These are phyloP conservation scores for Fraxinus platypoda DNA, from an alignment of 305 asterid genomes.

Conservation along the genomic window DNA sequence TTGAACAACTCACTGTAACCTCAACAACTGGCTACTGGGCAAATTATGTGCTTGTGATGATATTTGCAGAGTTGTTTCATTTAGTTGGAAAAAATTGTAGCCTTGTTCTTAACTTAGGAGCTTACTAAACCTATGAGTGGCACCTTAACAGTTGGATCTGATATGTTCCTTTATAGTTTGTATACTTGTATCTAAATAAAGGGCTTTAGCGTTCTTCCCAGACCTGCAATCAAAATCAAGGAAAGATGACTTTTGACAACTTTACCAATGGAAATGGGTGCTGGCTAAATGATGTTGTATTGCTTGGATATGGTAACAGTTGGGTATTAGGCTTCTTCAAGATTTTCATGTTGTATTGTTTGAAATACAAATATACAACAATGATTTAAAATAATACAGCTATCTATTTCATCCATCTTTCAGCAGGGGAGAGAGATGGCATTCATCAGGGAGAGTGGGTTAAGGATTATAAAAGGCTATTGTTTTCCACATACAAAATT, in stretches of 20 bases:
- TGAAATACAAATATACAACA: background rate
- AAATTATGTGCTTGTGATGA: slow-evolving; percentile 6
- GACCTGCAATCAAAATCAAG: background rate
- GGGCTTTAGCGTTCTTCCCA: background rate
- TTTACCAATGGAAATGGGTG: background rate
- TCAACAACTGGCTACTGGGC: background rate
- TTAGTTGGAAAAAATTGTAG: background rate
- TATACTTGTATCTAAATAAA: background rate
- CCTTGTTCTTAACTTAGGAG: background rate
- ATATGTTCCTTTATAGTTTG: background rate
- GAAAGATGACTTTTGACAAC: background rate
- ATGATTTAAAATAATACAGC: slow-evolving; percentile 3
- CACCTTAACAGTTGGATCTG: background rate
- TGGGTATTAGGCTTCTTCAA: background rate
- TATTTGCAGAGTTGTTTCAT: background rate
- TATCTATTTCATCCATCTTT: too few species aligned
- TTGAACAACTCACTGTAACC: background rate
- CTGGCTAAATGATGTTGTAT: background rate
- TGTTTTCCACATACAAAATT: too few species aligned
- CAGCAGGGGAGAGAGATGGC: too few species aligned
- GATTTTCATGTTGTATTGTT: background rate
- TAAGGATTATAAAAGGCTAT: too few species aligned
- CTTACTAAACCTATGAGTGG: background rate
- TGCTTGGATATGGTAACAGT: background rate
- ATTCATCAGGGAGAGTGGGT: too few species aligned